Base-by-base conservation (phyloP, 768 basidiomycete species). In the Gloeophyllum trabeum region DNA sequence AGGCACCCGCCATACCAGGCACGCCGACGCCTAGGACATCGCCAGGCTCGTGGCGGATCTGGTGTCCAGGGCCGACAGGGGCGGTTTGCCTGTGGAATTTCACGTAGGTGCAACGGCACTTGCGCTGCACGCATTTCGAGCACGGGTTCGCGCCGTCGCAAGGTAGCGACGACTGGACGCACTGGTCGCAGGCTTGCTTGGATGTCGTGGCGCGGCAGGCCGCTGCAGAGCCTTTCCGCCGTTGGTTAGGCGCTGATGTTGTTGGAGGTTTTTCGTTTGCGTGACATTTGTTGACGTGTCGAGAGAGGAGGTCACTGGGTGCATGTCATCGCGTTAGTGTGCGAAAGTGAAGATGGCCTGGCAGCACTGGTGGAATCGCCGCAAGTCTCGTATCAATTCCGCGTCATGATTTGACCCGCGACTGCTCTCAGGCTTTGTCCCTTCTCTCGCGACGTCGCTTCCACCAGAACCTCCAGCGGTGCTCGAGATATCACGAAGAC, bases 201-300 rank as follows among this genome's bases (percentile, higher is more conserved):
- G 80, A 80, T 6, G 83, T 84, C 3, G 81, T 79, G 2, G 84
- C 83, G 18, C 83, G 67, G 3, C 82, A 76, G 1, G 80, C 73
- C 1, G 78, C 73, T 0, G 76, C 70, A 0, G 75, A 67, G 18
- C 81, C 81, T 51, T 83, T 83, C 45, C 82, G 64, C n/a, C 83
- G 63, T 5, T 69, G 54, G 2, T 67, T 61, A 3, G 61, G 51
- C 10, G 55, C 48, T 7, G 61, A 66, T 4, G 64, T 55, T 4
- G 52, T 57, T 0, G 66, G 62, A 4, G 69, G 64, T 51, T 84
- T 85, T 65, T 88, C 84, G 49, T 72, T 72, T 3, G 85, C 75
- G 56, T 91, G 88, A 52, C 88, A 91, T 52, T 91, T 91, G 60
- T 90, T 89, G 47, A 89, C 69, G 51, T 91, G 88, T 51, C 88